These are phyloP conservation scores for Ophiocordyceps polyrhachis-furcata DNA, from an alignment of 2,329 filamentous ascomycete species.

Conservation along the genomic window DNA sequence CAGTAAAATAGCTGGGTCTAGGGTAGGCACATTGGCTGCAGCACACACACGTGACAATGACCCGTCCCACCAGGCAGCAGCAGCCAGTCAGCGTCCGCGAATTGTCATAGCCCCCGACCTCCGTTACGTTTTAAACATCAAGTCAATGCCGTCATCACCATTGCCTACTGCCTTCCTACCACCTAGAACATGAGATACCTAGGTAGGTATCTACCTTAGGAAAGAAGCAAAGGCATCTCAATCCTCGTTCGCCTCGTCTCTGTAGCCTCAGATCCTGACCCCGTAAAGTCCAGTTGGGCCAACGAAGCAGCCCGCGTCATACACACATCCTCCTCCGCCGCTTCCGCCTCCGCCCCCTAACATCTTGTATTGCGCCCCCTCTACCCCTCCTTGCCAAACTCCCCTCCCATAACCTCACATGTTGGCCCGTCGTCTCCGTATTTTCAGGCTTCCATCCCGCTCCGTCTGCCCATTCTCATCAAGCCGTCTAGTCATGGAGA, in stretches of 20 bases:
- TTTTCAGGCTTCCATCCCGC: not conserved
- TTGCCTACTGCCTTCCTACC: no score
- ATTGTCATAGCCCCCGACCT: slow-evolving; percentile 4
- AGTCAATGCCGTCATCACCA: not conserved
- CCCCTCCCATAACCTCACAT: not conserved
- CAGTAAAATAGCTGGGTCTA: not conserved
- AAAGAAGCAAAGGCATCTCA: not conserved
- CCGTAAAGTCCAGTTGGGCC: not conserved
- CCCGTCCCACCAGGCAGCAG: not conserved
- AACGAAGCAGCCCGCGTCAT: not conserved
- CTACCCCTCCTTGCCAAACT: not conserved
- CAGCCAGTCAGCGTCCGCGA: slow-evolving; percentile 6
- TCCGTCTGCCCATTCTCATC: not conserved
- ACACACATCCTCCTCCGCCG: not conserved
- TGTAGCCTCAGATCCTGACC: not conserved
- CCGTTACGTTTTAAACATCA: not conserved
- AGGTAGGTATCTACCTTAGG: not conserved
- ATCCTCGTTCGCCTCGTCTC: not conserved
- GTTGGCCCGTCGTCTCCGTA: not conserved
- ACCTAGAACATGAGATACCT: not conserved
- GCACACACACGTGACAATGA: no score
- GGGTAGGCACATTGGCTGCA: not conserved
- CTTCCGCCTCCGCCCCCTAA: not conserved
- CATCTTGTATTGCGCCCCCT: no score
- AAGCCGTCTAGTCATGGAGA: slow-evolving; percentile 23